These are phyloP conservation scores for Brassica carinata DNA, from an alignment of 345 rosid genomes.

Conservation along the genomic window DNA sequence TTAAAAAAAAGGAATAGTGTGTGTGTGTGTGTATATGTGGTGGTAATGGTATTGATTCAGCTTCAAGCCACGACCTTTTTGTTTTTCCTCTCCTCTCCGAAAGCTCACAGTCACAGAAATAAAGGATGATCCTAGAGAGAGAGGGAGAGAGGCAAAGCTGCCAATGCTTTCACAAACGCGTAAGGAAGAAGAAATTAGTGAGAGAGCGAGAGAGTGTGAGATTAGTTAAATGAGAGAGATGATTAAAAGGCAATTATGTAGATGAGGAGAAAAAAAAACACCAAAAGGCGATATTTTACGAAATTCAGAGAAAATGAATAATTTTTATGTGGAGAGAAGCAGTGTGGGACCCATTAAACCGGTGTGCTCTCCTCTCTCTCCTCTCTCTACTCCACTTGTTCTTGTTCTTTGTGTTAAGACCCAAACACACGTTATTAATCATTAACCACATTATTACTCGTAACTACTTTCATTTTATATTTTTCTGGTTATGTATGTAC, in stretches of 20 bases:
- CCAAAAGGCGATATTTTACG: slow-evolving; percentile 17
- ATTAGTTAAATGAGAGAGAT: slow-evolving; percentile 38
- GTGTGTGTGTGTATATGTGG: slow-evolving; percentile 3
- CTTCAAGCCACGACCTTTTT: slow-evolving; percentile 43
- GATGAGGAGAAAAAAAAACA: slow-evolving; percentile 24
- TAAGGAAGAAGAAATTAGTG: slow-evolving; percentile 43
- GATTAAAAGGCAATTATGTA: slow-evolving; percentile 32
- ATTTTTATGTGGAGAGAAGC: slow-evolving; percentile 3
- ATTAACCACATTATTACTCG: slow-evolving; percentile 2
- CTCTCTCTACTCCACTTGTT: slow-evolving; percentile 34
- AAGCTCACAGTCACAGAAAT: slow-evolving; percentile 42
- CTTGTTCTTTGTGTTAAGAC: slow-evolving; percentile 6
- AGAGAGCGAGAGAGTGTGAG: slow-evolving; percentile 8
- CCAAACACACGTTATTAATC: slow-evolving; percentile 11
- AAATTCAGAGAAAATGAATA: slow-evolving; percentile 11
- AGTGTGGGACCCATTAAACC: slow-evolving; percentile 31
- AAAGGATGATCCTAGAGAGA: slow-evolving; percentile 34
- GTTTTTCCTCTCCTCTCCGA: slow-evolving; percentile 30
- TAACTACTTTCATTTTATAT: background rate
- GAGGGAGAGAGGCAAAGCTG: slow-evolving; percentile 13
- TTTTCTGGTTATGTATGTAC: background rate
- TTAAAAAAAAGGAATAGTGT: slow-evolving; percentile 21
- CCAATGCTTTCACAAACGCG: slow-evolving; percentile 43
- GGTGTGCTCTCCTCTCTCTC: slow-evolving; percentile 17
- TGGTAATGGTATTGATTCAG: slow-evolving; percentile 37